phyloP scores from a whole-genome alignment of 805 yeast species.

The Wickerhamiella azymoides region DNA sequence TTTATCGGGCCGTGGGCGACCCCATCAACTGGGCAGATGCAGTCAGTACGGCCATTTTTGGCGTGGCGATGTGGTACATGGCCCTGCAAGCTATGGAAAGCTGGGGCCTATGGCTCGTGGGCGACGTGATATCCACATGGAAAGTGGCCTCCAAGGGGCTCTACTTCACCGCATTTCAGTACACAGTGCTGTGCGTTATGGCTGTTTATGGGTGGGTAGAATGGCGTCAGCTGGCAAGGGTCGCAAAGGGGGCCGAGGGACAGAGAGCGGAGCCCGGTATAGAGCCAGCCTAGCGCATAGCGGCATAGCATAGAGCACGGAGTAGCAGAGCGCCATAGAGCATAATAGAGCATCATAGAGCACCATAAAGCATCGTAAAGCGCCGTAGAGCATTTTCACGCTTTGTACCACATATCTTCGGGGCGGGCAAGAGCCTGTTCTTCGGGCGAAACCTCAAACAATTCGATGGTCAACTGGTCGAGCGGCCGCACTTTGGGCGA shows the following conservation, averaged over 20 bases:
- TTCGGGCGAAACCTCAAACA: conserved; percentile 51
- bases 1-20: neutral
- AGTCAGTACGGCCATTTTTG: conserved; percentile 1
- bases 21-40: conserved; percentile 2
- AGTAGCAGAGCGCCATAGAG: neutral
- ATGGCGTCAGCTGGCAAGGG: neutral
- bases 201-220: conserved; percentile 2
- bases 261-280: neutral
- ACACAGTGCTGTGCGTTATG: neutral
- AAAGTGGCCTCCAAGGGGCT: conserved; percentile 1
- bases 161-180: neutral
- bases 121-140: neutral
- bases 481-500: conserved; percentile 89
- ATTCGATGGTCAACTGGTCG: conserved; percentile 90
- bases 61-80: conserved; percentile 6
- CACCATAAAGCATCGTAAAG: neutral
- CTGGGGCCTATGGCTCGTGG: conserved; percentile 6
- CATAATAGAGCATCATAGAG: no score
- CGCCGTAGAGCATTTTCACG: no score
- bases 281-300: neutral
- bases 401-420: conserved; percentile 2
- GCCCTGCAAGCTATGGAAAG: conserved; percentile 1
- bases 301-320: no score
- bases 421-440: conserved; percentile 3
- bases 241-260: neutral